A percentile compares a stretch with the other conserved stretches of the same genome.
phyloP scores from a whole-genome alignment of 169 alveolate species.

The Babesia divergens region DNA sequence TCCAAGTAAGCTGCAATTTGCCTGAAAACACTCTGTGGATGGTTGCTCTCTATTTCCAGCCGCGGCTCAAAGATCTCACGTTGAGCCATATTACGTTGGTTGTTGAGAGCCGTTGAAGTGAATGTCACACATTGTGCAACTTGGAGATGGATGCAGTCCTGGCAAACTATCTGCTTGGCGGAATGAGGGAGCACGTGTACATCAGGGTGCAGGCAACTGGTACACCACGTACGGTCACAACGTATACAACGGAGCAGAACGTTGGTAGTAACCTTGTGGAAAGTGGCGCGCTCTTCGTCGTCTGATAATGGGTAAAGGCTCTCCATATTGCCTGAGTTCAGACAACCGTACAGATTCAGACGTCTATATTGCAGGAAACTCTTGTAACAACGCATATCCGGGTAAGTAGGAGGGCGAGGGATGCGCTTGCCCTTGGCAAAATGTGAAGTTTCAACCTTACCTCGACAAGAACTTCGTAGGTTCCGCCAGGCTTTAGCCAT shows the following conservation, averaged over 20 bases:
- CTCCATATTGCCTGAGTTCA: background rate
- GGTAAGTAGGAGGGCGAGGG: slow-evolving; percentile 44
- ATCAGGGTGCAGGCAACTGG: slow-evolving; percentile 62
- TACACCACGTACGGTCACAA: slow-evolving; percentile 68
- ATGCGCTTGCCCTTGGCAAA: slow-evolving; percentile 52
- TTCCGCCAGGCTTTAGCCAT: slow-evolving; percentile 45
- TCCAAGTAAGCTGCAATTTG: slow-evolving; percentile 6
- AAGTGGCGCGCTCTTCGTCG: slow-evolving; percentile 43
- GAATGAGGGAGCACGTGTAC: slow-evolving; percentile 51
- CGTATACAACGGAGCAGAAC: slow-evolving; percentile 42
- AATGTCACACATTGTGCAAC: slow-evolving; percentile 11
- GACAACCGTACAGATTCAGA: background rate
- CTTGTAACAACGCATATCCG: slow-evolving; percentile 40
- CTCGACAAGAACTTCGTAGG: slow-evolving; percentile 54
- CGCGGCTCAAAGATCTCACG: slow-evolving; percentile 25
- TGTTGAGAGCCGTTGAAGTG: slow-evolving; percentile 2
- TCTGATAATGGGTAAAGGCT: slow-evolving; percentile 41
- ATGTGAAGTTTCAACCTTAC: slow-evolving; percentile 62
- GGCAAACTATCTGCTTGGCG: slow-evolving; percentile 60
- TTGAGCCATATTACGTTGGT: slow-evolving; percentile 6
- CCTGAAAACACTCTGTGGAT: slow-evolving; percentile 34
- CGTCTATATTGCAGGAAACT: slow-evolving; percentile 33
- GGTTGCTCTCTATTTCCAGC: slow-evolving; percentile 12
- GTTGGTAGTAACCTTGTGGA: slow-evolving; percentile 37
- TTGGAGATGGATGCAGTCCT: slow-evolving; percentile 60